Evolutionary conservation across 2,329 filamentous ascomycete genomes (phyloP).

Genomic region (Cadophora malorum): DNA sequence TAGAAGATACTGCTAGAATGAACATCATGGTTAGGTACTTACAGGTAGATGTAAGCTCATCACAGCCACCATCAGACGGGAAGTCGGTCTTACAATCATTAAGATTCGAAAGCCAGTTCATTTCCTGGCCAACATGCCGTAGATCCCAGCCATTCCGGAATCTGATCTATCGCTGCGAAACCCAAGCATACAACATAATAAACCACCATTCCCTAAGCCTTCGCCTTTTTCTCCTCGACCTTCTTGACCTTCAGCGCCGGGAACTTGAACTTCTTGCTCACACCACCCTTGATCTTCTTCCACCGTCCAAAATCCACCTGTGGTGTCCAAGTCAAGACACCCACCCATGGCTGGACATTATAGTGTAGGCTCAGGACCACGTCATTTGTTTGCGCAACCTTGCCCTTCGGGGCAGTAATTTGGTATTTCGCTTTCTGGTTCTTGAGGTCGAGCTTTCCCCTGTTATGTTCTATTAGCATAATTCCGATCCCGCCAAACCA

Average conservation of each 20-base stretch:
- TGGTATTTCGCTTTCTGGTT: constrained; percentile 96
- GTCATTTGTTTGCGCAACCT: constrained; percentile 74
- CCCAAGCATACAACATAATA: not conserved
- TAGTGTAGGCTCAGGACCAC: constrained; percentile 85
- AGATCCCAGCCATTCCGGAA: not conserved
- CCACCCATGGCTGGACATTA: constrained; percentile 98
- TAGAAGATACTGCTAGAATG: not conserved
- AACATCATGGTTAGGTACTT: not conserved
- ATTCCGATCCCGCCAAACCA: not conserved
- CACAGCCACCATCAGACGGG: not conserved
- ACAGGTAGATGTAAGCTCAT: not conserved
- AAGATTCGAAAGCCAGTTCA: not conserved
- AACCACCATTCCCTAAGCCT: not conserved
- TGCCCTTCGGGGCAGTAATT: constrained; percentile 86
- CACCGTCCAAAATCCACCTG: constrained; percentile 63
- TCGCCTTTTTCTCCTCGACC: constrained; percentile 27
- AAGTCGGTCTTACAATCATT: not conserved
- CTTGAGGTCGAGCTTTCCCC: constrained; percentile 76
- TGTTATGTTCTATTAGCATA: constrained; percentile 42
- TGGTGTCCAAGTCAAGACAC: constrained; percentile 80
- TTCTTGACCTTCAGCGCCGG: constrained; percentile 69
- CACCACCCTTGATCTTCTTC: constrained; percentile 69
- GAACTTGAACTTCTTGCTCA: constrained; percentile 68
- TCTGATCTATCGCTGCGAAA: not conserved
- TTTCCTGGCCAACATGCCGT: not conserved